Evolutionary conservation across 345 rosid genomes (phyloP).

Genomic region (Garcia nutans): DNA sequence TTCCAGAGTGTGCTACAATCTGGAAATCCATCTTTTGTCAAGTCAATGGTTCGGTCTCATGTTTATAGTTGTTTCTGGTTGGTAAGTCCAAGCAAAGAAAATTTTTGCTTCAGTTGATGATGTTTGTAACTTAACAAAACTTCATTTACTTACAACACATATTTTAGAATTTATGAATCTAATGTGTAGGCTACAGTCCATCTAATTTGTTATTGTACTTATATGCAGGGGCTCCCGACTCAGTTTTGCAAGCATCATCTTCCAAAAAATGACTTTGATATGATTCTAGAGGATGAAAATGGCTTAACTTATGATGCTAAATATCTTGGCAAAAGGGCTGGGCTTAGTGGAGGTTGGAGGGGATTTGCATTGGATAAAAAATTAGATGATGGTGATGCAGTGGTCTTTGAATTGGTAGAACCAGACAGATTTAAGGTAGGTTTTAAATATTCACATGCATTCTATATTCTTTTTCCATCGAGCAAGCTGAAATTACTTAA

Average conservation of each 20-base stretch:
- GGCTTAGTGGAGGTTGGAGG: slow-evolving; percentile 61
- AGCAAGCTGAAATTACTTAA: background rate
- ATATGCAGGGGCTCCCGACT: slow-evolving; percentile 42
- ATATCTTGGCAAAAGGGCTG: slow-evolving; percentile 28
- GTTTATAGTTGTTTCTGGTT: slow-evolving; percentile 74
- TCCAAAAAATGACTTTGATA: slow-evolving; percentile 20
- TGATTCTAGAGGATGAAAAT: slow-evolving; percentile 41
- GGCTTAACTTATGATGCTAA: slow-evolving; percentile 31
- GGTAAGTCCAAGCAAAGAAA: slow-evolving; percentile 36
- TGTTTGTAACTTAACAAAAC: background rate
- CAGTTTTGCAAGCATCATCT: slow-evolving; percentile 41
- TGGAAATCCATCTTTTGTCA: slow-evolving; percentile 50
- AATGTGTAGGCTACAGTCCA: background rate
- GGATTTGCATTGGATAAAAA: slow-evolving; percentile 45
- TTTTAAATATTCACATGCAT: background rate
- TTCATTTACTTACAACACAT: background rate
- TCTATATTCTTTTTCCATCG: background rate
- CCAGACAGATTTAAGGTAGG: slow-evolving; percentile 38
- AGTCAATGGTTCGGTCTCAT: slow-evolving; percentile 71
- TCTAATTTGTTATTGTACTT: slow-evolving; percentile 1
- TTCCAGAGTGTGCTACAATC: slow-evolving; percentile 38
- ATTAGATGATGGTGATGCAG: slow-evolving; percentile 48
- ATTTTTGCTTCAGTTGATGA: background rate
- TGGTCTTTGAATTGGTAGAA: slow-evolving; percentile 42
- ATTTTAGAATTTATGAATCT: background rate